phyloP scores from a whole-genome alignment of 2,329 filamentous ascomycete genomes.

The Diaporthe citriasiana region DNA sequence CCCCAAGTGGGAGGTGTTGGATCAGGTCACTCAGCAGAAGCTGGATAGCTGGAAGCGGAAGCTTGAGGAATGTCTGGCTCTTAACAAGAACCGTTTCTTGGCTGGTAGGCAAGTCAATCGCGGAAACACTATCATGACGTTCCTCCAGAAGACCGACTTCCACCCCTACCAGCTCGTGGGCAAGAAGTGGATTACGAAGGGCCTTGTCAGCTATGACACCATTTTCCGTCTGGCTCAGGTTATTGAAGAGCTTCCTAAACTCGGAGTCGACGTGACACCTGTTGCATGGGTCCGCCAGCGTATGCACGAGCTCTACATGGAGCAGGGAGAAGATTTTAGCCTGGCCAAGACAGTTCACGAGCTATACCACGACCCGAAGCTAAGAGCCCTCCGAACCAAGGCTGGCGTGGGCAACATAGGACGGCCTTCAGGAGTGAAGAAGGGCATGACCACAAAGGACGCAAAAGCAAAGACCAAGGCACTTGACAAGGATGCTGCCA shows the following conservation, averaged over 20 bases:
- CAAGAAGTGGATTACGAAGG: constrained; percentile 64
- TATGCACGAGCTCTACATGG: constrained; percentile 62
- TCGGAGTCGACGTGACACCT: constrained; percentile 65
- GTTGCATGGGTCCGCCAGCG: constrained; percentile 71
- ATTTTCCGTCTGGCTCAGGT: constrained; percentile 69
- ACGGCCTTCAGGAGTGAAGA: constrained; percentile 64
- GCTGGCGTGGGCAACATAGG: constrained; percentile 71
- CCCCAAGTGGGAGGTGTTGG: constrained; percentile 63
- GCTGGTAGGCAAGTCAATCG: constrained; percentile 70
- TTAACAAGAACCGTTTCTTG: constrained; percentile 64
- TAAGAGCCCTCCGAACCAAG: constrained; percentile 63
- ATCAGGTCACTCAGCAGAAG: constrained; percentile 57
- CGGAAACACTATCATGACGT: constrained; percentile 66
- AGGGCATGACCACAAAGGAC: constrained; percentile 40
- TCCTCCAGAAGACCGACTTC: constrained; percentile 64
- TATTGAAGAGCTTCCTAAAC: constrained; percentile 64
- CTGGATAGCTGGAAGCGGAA: constrained; percentile 65
- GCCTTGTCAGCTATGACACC: constrained; percentile 67
- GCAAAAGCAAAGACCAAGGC: constrained; percentile 48
- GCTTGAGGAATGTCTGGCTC: constrained; percentile 56
- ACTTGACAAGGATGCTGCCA: constrained; percentile 45
- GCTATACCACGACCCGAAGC: constrained; percentile 69
- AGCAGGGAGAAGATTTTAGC: constrained; percentile 63
- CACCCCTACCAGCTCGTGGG: constrained; percentile 70
- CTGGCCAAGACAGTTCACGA: constrained; percentile 65